These are phyloP conservation scores for Mucor saturninus DNA, from an alignment of 371 early-diverging fungal genomes.

Conservation along the genomic window DNA sequence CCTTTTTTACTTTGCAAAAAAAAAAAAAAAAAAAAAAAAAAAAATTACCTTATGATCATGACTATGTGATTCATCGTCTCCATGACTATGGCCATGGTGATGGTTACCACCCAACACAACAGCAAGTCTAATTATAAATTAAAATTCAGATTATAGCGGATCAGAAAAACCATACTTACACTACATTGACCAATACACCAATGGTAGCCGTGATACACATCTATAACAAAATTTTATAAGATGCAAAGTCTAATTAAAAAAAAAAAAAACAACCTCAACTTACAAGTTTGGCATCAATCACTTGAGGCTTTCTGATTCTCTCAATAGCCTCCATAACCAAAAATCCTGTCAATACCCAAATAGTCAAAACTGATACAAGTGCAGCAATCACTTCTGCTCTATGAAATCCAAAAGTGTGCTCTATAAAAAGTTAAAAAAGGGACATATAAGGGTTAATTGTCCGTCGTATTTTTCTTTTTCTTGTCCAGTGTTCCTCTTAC, in stretches of 20 bases:
- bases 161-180: conserved; percentile 44
- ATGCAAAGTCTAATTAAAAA: background rate
- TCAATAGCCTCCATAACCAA: conserved; percentile 79
- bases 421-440: conserved; percentile 4
- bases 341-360: conserved; percentile 84
- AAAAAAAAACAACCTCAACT: background rate
- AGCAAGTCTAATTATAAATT: conserved; percentile 33
- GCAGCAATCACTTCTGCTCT: conserved; percentile 88
- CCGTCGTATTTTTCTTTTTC: background rate
- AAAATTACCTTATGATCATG: conserved; percentile 14
- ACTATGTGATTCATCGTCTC: conserved; percentile 23
- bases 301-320: conserved; percentile 69
- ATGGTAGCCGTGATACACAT: conserved; percentile 76
- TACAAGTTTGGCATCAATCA: conserved; percentile 74
- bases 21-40: no score
- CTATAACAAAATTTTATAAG: conserved; percentile 13
- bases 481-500: conserved; percentile 30
- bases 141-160: background rate
- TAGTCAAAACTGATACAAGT: conserved; percentile 75
- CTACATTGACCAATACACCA: conserved; percentile 83
- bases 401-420: conserved; percentile 82
- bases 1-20: background rate
- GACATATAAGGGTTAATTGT: background rate
- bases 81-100: conserved; percentile 34
- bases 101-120: conserved; percentile 50